Percentiles rank a stretch among this genome's conserved stretches.
phyloP scores from a whole-genome alignment of 371 early-diverging fungal species.

The Batkoa obscura region DNA sequence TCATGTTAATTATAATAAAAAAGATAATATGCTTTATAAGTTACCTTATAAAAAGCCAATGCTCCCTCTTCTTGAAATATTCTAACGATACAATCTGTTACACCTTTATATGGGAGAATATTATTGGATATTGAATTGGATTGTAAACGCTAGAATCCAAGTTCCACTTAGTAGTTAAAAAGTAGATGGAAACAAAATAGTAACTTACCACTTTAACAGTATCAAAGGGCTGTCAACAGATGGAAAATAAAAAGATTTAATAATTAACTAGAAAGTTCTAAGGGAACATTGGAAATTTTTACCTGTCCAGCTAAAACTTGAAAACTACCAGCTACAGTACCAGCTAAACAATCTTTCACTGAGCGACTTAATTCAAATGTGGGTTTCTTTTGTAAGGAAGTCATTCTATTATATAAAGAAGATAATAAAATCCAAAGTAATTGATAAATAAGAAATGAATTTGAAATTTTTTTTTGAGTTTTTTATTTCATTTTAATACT shows the following conservation, averaged over 20 bases:
- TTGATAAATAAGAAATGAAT: no score
- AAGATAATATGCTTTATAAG: neutral
- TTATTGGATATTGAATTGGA: conserved; percentile 49
- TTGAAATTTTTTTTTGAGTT: no score
- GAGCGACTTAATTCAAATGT: no score
- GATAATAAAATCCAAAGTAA: no score
- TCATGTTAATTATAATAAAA: neutral
- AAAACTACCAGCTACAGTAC: conserved; percentile 55
- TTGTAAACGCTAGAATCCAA: conserved; percentile 70
- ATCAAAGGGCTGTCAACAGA: conserved; percentile 43
- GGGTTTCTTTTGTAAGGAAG: no score
- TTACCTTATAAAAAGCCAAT: conserved; percentile 41
- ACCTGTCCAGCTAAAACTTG: conserved; percentile 66
- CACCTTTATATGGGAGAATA: conserved; percentile 37
- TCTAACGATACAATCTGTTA: conserved; percentile 53
- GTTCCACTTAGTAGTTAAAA: neutral
- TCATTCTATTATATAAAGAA: no score
- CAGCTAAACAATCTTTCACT: conserved; percentile 53
- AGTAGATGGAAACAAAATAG: neutral
- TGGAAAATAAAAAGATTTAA: neutral
- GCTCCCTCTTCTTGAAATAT: conserved; percentile 51
- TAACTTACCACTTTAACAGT: conserved; percentile 64
- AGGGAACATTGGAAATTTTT: conserved; percentile 7
- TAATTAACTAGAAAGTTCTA: neutral
- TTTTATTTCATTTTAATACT: no score